Percentiles rank a stretch among this genome's conserved stretches.
These are phyloP conservation scores for Pseudogymnoascus sp. DNA, from an alignment of 2,329 filamentous ascomycete species.

Conservation along the genomic window DNA sequence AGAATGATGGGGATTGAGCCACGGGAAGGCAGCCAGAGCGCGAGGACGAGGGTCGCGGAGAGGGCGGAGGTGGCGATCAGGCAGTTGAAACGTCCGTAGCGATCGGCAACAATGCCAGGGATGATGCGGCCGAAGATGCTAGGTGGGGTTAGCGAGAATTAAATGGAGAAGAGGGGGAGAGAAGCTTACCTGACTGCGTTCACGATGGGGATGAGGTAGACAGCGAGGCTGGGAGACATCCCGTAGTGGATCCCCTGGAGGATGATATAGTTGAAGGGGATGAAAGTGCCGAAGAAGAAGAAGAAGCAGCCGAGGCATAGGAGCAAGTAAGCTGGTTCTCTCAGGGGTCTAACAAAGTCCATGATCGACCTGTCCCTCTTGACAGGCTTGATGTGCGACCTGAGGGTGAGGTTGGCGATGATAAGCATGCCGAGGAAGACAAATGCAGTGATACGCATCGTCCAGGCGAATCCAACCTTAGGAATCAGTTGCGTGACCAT, in stretches of 20 bases:
- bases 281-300: slow-evolving; percentile 44
- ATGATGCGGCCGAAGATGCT: slow-evolving; percentile 49
- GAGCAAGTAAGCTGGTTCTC: slow-evolving; percentile 33
- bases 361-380: slow-evolving; percentile 28
- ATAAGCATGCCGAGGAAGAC: slow-evolving; percentile 46
- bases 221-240: slow-evolving; percentile 40
- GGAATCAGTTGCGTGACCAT: slow-evolving; percentile 50
- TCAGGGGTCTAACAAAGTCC: slow-evolving; percentile 32
- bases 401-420: slow-evolving; percentile 45
- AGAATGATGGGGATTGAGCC: slow-evolving; percentile 52
- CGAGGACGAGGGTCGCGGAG: slow-evolving; percentile 41
- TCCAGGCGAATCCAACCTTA: slow-evolving; percentile 47
- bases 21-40: slow-evolving; percentile 45
- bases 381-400: slow-evolving; percentile 40
- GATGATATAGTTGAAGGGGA: slow-evolving; percentile 44
- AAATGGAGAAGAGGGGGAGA: slow-evolving; percentile 2
- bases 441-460: slow-evolving; percentile 49
- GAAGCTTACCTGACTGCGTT: slow-evolving; percentile 37
- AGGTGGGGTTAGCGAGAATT: slow-evolving; percentile 13
- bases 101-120: slow-evolving; percentile 46
- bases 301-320: slow-evolving; percentile 35
- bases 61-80: slow-evolving; percentile 41
- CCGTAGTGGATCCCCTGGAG: slow-evolving; percentile 34
- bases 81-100: slow-evolving; percentile 46
- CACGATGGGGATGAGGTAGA: slow-evolving; percentile 47